Percentiles rank a stretch among this genome's conserved stretches.
These are phyloP conservation scores for Lactarius deliciosus DNA, from an alignment of 768 basidiomycete genomes.

Conservation along the genomic window DNA sequence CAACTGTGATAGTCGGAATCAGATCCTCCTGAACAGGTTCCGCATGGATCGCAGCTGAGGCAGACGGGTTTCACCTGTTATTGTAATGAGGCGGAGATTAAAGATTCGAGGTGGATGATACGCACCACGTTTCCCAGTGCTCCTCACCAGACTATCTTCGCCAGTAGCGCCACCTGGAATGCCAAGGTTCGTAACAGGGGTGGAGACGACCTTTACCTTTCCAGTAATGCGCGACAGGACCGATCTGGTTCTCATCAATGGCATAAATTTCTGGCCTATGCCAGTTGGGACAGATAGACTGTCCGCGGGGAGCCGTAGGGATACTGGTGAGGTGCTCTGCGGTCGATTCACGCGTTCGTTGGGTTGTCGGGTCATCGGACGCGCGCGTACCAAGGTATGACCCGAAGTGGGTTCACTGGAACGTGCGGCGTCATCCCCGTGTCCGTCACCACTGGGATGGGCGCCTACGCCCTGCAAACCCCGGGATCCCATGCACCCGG, in stretches of 20 bases:
- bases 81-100: not conserved
- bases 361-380: not conserved
- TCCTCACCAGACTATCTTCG: not conserved
- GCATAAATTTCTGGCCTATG: not conserved
- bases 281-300: not conserved
- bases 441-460: not conserved
- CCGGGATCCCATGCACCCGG: not conserved
- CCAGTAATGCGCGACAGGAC: constrained; percentile 1
- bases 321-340: not conserved
- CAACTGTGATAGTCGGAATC: not conserved
- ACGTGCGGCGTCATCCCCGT: not conserved
- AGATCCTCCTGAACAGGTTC: constrained; percentile 5
- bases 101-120: not conserved
- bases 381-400: not conserved
- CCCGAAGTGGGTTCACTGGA: not conserved
- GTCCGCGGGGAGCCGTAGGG: not conserved
- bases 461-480: not conserved
- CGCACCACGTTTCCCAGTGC: not conserved
- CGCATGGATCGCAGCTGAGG: not conserved
- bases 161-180: not conserved
- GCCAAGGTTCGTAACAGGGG: not conserved
- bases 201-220: not conserved
- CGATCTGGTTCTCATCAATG: constrained; percentile 2
- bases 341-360: not conserved
- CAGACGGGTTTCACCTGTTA: not conserved